Base-by-base conservation (phyloP, 108 stramenopile species). In the Conticribra weissflogii region DNA sequence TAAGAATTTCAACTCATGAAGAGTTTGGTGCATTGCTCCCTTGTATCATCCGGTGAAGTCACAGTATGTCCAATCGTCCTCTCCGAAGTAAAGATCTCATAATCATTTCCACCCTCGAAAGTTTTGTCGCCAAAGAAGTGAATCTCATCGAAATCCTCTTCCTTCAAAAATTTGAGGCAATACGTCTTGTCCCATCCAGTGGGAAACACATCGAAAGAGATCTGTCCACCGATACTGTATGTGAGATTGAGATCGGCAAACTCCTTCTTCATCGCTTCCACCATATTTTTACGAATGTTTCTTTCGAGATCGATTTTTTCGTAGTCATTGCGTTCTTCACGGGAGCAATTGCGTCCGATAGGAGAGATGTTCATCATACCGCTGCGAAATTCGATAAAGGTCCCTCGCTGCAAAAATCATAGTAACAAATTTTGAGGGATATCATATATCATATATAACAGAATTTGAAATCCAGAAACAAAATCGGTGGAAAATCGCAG, bases 81-180 rank as follows among this genome's bases (percentile, higher is more conserved):
- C 59, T 95, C 91, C 24, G 90, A 86, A 33, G 81, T 68, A 79
- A 97, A 98, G 71, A 99, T 98, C 69, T 98, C 99, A 80, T 84
- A 96, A 78, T 99, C 99, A 66, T 99, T 99, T 25, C 99, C 99
- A 22, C 99, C 99, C 71, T 97, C 85, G 59, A 97, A 98, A 16
- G 98, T 99, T 79, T 99, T 99, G 90, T 99, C 99, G 7, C 99
- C 99, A 70, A 98, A 99, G 77, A 99, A 99, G 76, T 98, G 98
- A 65, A 99, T 87, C 80, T 97, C 97, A 69, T 99, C 98, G 84
- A 90, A 99, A 69, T 97, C 96, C 21, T 46, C 82, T 19, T 61
- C 85, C 18, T 81, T 55, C 56, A 97, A 53, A 81, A 81, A 96
- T 44, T 83, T 76, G 53, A 99, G 86, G 83, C 97, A 98, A 83